These are phyloP conservation scores for Microdochium trichocladiopsis DNA, from an alignment of 2,329 filamentous ascomycete genomes.

Conservation along the genomic window DNA sequence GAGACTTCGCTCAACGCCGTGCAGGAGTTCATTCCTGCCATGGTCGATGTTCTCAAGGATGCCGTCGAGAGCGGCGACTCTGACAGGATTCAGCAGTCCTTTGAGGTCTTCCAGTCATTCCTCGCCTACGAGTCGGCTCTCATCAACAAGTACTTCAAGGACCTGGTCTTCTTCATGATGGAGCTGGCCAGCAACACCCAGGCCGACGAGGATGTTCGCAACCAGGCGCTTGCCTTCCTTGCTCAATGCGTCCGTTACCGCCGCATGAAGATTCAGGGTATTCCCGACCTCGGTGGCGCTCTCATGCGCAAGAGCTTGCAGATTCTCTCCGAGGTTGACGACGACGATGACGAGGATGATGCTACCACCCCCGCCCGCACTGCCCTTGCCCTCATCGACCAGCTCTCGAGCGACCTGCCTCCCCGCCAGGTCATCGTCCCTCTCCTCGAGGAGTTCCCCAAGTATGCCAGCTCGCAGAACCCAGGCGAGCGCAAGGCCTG, in stretches of 20 bases:
- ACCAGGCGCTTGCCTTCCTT: conserved; percentile 87
- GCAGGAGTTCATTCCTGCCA: conserved; percentile 73
- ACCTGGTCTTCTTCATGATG: conserved; percentile 91
- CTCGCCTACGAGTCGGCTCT: conserved; percentile 84
- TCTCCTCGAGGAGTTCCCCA: conserved; percentile 76
- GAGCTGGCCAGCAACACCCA: conserved; percentile 71
- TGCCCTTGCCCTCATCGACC: conserved; percentile 81
- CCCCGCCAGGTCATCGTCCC: conserved; percentile 93
- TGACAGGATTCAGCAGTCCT: conserved; percentile 81
- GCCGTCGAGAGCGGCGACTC: conserved; percentile 76
- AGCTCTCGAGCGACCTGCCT: conserved; percentile 80
- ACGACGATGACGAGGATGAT: conserved; percentile 71
- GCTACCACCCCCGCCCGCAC: conserved; percentile 80
- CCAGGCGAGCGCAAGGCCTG: conserved; percentile 80
- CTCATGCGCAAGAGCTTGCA: conserved; percentile 83
- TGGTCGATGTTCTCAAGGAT: conserved; percentile 85
- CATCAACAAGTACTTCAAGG: conserved; percentile 77
- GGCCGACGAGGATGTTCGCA: conserved; percentile 76
- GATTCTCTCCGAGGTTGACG: conserved; percentile 83
- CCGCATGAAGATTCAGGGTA: conserved; percentile 89
- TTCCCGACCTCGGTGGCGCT: conserved; percentile 75
- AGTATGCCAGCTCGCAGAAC: conserved; percentile 68
- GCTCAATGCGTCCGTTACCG: conserved; percentile 88
- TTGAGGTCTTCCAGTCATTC: conserved; percentile 95
- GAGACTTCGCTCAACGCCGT: conserved; percentile 65